phyloP scores from a whole-genome alignment of 106 monocot species.

The Phalaenopsis aphrodite region DNA sequence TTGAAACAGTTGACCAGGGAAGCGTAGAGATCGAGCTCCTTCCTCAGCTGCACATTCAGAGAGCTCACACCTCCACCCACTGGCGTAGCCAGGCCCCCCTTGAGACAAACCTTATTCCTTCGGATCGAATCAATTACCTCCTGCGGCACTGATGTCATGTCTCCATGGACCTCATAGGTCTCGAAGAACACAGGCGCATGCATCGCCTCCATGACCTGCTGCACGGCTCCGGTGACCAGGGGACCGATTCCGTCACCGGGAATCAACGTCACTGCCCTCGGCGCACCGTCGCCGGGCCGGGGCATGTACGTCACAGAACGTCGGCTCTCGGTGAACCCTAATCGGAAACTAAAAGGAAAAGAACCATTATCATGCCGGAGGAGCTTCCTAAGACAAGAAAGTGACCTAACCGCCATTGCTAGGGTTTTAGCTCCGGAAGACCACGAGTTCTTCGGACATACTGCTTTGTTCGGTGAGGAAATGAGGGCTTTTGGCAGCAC shows the following conservation, averaged over 20 bases:
- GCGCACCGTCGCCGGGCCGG: conserved; percentile 32
- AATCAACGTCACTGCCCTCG: conserved; percentile 37
- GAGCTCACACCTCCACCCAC: conserved; percentile 46
- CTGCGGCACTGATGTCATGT: conserved; percentile 25
- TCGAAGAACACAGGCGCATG: conserved; percentile 43
- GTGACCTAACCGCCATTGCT: conserved; percentile 2
- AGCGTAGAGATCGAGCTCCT: conserved; percentile 24
- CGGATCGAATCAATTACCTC: conserved; percentile 40
- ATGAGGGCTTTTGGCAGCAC: no score
- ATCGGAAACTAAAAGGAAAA: background rate
- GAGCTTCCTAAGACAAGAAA: background rate
- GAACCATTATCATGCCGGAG: background rate
- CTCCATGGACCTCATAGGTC: conserved; percentile 39
- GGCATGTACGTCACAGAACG: conserved; percentile 51
- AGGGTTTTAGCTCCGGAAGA: background rate
- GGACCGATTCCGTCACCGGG: conserved; percentile 51
- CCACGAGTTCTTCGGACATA: no score
- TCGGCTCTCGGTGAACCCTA: background rate
- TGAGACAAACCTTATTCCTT: conserved; percentile 48
- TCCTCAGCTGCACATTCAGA: conserved; percentile 38
- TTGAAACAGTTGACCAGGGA: conserved; percentile 46
- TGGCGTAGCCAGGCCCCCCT: conserved; percentile 39
- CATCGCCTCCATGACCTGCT: conserved; percentile 42
- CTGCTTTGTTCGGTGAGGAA: no score
- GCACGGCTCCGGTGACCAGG: conserved; percentile 36